Evolutionary conservation across 2,329 filamentous ascomycete species (phyloP), one percentile per base, ranked within the genome.

Genomic region (Blastomyces percursus): DNA sequence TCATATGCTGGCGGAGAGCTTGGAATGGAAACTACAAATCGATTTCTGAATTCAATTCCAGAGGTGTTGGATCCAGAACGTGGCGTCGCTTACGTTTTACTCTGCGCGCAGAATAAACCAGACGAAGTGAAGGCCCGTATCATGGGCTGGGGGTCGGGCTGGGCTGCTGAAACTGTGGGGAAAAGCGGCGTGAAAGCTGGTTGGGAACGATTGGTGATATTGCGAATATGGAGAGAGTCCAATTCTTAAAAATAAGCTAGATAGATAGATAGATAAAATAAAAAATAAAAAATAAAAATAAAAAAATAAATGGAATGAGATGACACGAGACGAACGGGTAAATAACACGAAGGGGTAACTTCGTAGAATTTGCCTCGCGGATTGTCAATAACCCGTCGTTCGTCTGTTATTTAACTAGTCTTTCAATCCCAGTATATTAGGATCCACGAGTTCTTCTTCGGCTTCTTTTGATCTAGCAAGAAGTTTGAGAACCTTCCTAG

Each of bases 21-120:
- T 73, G 94, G 94, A 6, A 99, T 99, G 93, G 91, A 96, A 77
- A 91, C 88, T 32, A 99, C 93, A 55, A 84, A 93, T 65, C 81
- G 90, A 50, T 78, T 99, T 67, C 78, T 99, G 48, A 82, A 83
- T 11, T 80, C 83, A 42, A 76, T 99, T 66, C 87, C 89, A 0
- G 72, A 73, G 0, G 77, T 89, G 1, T 73, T 99, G 69, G 80
- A 79, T 66, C 80, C 81, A 0, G 71, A 73, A 0, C 78, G 86
- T 42, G 94, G 94, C 0, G 89, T 93, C 54, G 92, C 92, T 0
- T 99, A 97, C 74, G 78, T 99, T 61, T 76, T 99, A 63, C 82
- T 99, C 4, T 97, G 94, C 74, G 87, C 89, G 64, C 91, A 95
- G 77, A 99, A 99, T 74, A 87, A 84, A 73, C 94, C 94, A 0